Conservation (phyloP, 1,284 basidiomycete species). For the Leccinum variabile region DNA sequence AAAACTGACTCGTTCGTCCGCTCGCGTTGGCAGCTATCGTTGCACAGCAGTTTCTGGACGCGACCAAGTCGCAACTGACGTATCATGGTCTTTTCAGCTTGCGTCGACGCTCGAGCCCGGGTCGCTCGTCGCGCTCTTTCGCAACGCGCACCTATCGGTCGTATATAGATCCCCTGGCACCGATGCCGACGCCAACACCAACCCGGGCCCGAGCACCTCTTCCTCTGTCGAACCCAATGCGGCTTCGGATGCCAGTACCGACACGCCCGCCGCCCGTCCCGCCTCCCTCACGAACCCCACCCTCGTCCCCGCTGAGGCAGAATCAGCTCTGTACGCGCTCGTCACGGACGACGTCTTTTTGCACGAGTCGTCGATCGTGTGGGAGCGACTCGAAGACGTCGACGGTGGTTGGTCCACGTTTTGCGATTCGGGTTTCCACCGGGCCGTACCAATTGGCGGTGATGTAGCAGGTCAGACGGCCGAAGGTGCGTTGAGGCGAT, state of each 20-base stretch:
- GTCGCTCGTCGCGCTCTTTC: constrained; percentile 77
- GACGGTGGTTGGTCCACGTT: constrained; percentile 77
- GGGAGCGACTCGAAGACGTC: constrained; percentile 88
- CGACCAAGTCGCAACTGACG: constrained; percentile 79
- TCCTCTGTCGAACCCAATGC: no score
- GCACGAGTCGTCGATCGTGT: constrained; percentile 75
- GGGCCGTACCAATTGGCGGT: constrained; percentile 69
- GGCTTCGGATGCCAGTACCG: not conserved
- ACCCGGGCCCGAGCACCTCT: not conserved
- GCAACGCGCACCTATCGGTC: constrained; percentile 87
- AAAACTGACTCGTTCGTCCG: not conserved
- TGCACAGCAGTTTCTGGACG: constrained; percentile 70
- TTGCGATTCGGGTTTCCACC: constrained; percentile 67
- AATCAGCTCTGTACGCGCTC: constrained; percentile 62
- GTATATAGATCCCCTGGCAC: constrained; percentile 61
- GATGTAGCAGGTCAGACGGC: constrained; percentile 76
- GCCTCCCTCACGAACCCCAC: not conserved
- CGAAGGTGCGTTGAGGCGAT: constrained; percentile 53
- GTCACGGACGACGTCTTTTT: constrained; percentile 83
- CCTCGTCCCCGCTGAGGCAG: not conserved
- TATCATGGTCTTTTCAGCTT: constrained; percentile 79
- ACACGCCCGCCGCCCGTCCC: not conserved
- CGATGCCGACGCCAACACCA: not conserved
- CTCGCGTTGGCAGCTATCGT: constrained; percentile 51
- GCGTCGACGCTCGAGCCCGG: constrained; percentile 54